Evolutionary conservation across 1,284 basidiomycete genomes (phyloP).

Genomic region (Rhodotorula glutinis): DNA sequence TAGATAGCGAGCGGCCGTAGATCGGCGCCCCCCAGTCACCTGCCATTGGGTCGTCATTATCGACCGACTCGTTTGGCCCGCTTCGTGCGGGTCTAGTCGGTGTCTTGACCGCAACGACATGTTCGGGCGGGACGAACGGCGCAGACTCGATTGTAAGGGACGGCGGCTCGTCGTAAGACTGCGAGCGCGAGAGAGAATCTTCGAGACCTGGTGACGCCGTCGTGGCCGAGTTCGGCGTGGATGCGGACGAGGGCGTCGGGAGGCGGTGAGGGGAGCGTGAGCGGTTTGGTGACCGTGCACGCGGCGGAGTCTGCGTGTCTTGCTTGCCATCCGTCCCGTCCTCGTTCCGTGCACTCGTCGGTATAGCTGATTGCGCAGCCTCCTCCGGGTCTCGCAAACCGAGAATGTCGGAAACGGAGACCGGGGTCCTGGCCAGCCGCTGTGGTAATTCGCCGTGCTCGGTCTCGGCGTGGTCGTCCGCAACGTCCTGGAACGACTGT

Average conservation of each 20-base stretch:
- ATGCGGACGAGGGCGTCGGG: not conserved
- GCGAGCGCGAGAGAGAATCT: not conserved
- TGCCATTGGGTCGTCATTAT: slow-evolving; percentile 29
- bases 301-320: not conserved
- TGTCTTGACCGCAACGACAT: too few relatives aligned
- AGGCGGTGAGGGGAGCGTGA: not conserved
- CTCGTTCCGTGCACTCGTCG: too few relatives aligned
- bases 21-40: slow-evolving; percentile 35
- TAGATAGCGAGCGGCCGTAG: slow-evolving; percentile 12
- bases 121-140: slow-evolving; percentile 14
- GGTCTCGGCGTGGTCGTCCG: too few relatives aligned
- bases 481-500: not conserved
- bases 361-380: not conserved
- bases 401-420: slow-evolving; percentile 22
- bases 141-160: slow-evolving; percentile 24
- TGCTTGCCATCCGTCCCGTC: too few relatives aligned
- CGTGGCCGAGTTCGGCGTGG: not conserved
- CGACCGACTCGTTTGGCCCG: too few relatives aligned
- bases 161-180: not conserved
- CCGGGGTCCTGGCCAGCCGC: not conserved
- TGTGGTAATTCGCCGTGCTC: slow-evolving; percentile 2
- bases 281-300: too few relatives aligned
- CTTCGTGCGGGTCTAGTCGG: too few relatives aligned
- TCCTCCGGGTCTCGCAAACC: slow-evolving; percentile 9
- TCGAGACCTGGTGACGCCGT: slow-evolving; percentile 16